phyloP scores from a whole-genome alignment of 2,329 filamentous ascomycete genomes.

The Cyphellophora attinorum region DNA sequence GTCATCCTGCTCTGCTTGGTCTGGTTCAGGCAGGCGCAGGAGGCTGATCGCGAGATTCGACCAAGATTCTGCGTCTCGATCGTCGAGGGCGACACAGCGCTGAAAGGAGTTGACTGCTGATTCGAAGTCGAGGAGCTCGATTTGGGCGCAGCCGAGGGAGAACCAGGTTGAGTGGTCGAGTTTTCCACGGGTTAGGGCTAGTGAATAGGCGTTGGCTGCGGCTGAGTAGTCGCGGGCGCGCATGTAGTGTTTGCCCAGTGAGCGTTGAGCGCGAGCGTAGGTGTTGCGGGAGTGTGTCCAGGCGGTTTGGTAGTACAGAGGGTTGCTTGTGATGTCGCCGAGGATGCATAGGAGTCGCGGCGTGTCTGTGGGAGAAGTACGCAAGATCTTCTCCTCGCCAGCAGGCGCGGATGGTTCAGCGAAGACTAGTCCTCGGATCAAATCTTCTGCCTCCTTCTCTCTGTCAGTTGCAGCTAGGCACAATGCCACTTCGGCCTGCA shows the following conservation, averaged over 20 bases:
- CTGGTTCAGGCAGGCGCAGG: slow-evolving; percentile 39
- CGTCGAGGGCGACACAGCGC: slow-evolving; percentile 73
- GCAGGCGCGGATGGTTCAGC: slow-evolving; percentile 44
- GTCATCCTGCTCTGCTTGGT: slow-evolving; percentile 11
- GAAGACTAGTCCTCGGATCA: slow-evolving; percentile 73
- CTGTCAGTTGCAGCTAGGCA: slow-evolving; percentile 72
- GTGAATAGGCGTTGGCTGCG: slow-evolving; percentile 67
- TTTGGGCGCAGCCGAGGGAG: slow-evolving; percentile 75
- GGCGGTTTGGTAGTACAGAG: slow-evolving; percentile 67
- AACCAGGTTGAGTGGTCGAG: slow-evolving; percentile 82
- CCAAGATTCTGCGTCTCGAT: slow-evolving; percentile 86
- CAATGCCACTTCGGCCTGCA: slow-evolving; percentile 91
- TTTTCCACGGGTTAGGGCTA: slow-evolving; percentile 68
- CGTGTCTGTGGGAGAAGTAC: slow-evolving; percentile 64
- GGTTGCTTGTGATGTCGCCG: slow-evolving; percentile 73
- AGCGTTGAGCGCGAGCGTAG: slow-evolving; percentile 80
- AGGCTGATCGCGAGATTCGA: slow-evolving; percentile 85
- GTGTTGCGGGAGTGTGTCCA: slow-evolving; percentile 77
- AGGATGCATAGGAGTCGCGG: slow-evolving; percentile 87
- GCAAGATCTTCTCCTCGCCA: slow-evolving; percentile 61
- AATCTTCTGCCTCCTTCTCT: slow-evolving; percentile 70
- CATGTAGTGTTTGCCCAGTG: slow-evolving; percentile 71
- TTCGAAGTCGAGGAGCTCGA: slow-evolving; percentile 66
- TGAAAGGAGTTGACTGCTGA: slow-evolving; percentile 77
- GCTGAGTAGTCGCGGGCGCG: slow-evolving; percentile 54